Percentiles rank a stretch among this genome's conserved stretches.
phyloP scores from a whole-genome alignment of 2,329 filamentous ascomycete genomes.

The Fusarium nanum region DNA sequence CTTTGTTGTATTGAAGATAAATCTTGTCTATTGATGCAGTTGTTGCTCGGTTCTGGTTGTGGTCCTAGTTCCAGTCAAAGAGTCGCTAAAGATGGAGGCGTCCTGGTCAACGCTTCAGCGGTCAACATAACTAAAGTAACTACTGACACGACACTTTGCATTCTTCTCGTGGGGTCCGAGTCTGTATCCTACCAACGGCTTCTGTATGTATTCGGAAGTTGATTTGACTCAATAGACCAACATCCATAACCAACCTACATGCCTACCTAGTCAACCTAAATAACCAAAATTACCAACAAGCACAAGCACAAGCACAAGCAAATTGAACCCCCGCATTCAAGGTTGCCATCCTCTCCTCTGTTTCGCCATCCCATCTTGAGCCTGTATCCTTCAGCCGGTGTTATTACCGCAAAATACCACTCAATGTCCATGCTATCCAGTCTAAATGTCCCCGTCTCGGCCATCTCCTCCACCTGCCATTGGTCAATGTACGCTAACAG shows the following conservation, averaged over 20 bases:
- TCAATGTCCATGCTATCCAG: conserved; percentile 6
- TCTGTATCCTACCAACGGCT: conserved; percentile 28
- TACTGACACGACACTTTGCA: neutral
- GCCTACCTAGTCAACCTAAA: neutral
- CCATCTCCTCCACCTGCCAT: conserved; percentile 2
- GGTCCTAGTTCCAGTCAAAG: neutral
- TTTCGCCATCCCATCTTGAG: neutral
- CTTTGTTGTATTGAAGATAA: neutral
- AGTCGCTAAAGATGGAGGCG: neutral
- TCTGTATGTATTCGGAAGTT: neutral
- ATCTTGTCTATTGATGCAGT: neutral
- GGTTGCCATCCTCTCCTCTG: neutral
- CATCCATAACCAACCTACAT: neutral
- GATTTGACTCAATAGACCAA: neutral
- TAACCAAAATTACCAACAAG: neutral
- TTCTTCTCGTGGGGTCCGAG: conserved; percentile 38
- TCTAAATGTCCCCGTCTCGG: neutral
- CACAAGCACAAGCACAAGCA: neutral
- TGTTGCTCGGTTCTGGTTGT: neutral
- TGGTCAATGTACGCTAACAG: conserved; percentile 8
- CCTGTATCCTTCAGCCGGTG: conserved; percentile 1
- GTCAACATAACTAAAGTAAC: neutral
- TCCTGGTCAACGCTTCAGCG: conserved; percentile 14
- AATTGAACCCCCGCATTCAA: neutral
- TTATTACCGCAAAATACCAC: neutral